Evolutionary conservation across 2,329 filamentous ascomycete genomes (phyloP).

Genomic region (Microsporum audouinii): DNA sequence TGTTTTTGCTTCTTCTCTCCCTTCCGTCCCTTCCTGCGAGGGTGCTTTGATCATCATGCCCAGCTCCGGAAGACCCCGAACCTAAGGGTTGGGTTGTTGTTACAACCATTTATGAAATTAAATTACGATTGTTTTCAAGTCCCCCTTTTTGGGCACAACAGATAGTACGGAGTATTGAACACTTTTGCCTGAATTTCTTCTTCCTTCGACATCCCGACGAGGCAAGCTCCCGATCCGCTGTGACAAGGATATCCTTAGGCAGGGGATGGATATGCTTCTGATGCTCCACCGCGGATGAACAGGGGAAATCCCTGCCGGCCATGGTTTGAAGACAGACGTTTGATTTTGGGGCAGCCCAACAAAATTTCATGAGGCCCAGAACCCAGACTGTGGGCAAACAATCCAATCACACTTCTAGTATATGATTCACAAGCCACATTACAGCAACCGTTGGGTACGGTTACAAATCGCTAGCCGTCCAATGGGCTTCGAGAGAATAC

Average conservation of each 20-base stretch:
- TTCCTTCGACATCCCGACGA: background rate
- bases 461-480: background rate
- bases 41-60: constrained; percentile 71
- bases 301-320: background rate
- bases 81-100: constrained; percentile 36
- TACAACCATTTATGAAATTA: background rate
- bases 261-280: constrained; percentile 2
- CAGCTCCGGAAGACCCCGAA: constrained; percentile 71
- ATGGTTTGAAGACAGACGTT: background rate
- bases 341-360: constrained; percentile 2
- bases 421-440: background rate
- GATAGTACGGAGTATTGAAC: background rate
- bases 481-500: background rate
- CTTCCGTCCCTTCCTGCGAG: background rate
- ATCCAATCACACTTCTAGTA: background rate
- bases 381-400: background rate
- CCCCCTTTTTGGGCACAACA: background rate
- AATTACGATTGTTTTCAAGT: background rate
- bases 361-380: background rate
- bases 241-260: background rate
- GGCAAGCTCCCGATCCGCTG: background rate
- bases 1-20: background rate
- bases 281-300: background rate
- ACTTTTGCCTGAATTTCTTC: background rate
- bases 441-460: background rate